Evolutionary conservation across 805 yeast genomes (phyloP).

Genomic region (Hagleromyces aurorensis): DNA sequence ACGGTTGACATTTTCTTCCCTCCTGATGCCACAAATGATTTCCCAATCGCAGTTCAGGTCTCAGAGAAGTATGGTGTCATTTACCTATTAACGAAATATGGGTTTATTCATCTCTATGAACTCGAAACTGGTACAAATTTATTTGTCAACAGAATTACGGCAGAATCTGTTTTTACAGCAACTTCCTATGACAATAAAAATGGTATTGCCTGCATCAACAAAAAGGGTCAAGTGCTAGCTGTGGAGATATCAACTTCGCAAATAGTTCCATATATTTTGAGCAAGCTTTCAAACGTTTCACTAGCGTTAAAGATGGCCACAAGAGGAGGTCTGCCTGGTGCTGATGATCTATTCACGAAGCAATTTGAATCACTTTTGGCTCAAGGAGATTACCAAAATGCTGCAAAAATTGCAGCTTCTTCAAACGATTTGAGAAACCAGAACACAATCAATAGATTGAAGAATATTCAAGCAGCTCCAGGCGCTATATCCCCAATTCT

Average conservation of each 20-base stretch:
- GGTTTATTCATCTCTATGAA: conserved; percentile 93
- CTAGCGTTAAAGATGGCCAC: conserved; percentile 85
- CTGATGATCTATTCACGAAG: conserved; percentile 82
- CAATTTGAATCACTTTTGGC: conserved; percentile 82
- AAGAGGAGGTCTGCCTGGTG: conserved; percentile 96
- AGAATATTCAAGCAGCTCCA: conserved; percentile 82
- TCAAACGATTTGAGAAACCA: conserved; percentile 90
- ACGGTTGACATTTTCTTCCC: conserved; percentile 93
- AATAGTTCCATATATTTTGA: conserved; percentile 82
- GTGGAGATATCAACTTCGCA: conserved; percentile 82
- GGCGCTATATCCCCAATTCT: conserved; percentile 92
- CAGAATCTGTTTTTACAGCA: conserved; percentile 91
- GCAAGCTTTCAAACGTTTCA: conserved; percentile 76
- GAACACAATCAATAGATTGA: conserved; percentile 87
- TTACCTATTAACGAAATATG: conserved; percentile 88
- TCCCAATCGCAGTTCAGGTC: conserved; percentile 88
- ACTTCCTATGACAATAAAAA: conserved; percentile 58
- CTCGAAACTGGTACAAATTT: conserved; percentile 86
- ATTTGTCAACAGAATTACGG: conserved; percentile 92
- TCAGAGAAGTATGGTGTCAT: conserved; percentile 80
- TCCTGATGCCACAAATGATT: conserved; percentile 90
- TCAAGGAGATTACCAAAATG: conserved; percentile 81
- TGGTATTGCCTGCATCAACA: conserved; percentile 90
- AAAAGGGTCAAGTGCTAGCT: conserved; percentile 89
- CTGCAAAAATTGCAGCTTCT: conserved; percentile 95